Evolutionary conservation across 1,139 yeast species (phyloP).

Genomic region (Eremothecium coryli): DNA sequence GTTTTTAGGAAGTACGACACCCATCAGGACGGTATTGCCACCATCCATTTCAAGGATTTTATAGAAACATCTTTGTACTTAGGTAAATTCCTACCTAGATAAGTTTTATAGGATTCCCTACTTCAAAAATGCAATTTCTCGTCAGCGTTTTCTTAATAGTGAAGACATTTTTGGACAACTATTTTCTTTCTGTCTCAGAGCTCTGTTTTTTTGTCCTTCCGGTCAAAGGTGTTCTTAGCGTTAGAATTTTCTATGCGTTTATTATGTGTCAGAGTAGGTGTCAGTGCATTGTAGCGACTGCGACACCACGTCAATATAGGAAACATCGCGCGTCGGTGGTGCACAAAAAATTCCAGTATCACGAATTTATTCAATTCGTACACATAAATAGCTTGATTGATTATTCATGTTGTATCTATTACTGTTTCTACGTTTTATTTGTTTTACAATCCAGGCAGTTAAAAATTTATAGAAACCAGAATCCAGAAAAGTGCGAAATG

Average conservation of each 20-base stretch:
- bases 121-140: background rate
- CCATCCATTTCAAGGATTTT: conserved; percentile 70
- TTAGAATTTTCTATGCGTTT: conserved; percentile 1
- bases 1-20: conserved; percentile 68
- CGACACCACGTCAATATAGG: conserved; percentile 2
- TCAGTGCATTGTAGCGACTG: conserved; percentile 3
- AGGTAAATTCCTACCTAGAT: conserved; percentile 27
- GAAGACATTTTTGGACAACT: too few species aligned
- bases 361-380: too few species aligned
- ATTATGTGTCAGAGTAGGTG: conserved; percentile 2
- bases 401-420: background rate
- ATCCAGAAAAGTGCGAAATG: conserved; percentile 1
- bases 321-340: conserved; percentile 2
- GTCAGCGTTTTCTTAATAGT: background rate
- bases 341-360: conserved; percentile 1
- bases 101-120: background rate
- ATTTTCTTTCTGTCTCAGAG: too few species aligned
- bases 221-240: conserved; percentile 1
- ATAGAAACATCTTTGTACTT: conserved; percentile 40
- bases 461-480: conserved; percentile 1
- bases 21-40: conserved; percentile 69
- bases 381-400: conserved; percentile 3
- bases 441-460: too few species aligned
- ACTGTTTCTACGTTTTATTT: too few species aligned
- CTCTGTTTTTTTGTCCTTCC: background rate